Percentiles rank a stretch among this genome's conserved stretches.
phyloP scores from a whole-genome alignment of 805 yeast species.

The Priceomyces carsonii region DNA sequence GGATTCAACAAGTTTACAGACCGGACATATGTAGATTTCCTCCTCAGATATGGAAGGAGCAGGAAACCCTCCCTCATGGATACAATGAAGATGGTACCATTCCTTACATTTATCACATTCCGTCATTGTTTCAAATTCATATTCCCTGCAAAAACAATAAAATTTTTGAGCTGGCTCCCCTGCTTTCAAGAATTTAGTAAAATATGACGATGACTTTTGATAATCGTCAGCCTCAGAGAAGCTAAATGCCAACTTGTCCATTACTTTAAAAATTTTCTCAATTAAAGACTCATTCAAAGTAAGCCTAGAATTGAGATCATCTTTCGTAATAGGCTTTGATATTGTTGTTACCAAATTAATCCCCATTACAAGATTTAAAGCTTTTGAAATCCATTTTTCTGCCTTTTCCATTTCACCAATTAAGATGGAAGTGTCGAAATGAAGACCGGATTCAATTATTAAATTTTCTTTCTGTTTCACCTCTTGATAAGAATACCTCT shows the following conservation, averaged over 20 bases:
- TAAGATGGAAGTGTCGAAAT: slow-evolving; percentile 16
- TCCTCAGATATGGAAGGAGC: slow-evolving; percentile 13
- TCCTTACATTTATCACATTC: slow-evolving; percentile 71
- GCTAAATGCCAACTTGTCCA: slow-evolving; percentile 22
- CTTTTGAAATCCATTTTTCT: slow-evolving; percentile 23
- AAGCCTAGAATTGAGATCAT: slow-evolving; percentile 17
- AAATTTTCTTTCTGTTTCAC: slow-evolving; percentile 22
- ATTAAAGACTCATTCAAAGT: slow-evolving; percentile 19
- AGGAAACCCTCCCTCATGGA: slow-evolving; percentile 28
- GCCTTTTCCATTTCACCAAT: slow-evolving; percentile 14
- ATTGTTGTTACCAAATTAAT: slow-evolving; percentile 18
- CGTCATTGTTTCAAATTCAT: slow-evolving; percentile 63
- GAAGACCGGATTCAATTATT: slow-evolving; percentile 20
- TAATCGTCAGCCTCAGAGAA: slow-evolving; percentile 31
- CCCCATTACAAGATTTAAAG: slow-evolving; percentile 15
- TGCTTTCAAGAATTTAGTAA: slow-evolving; percentile 9
- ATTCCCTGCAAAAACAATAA: slow-evolving; percentile 65
- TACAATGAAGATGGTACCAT: slow-evolving; percentile 69
- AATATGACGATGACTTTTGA: slow-evolving; percentile 25
- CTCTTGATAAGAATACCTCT: slow-evolving; percentile 19
- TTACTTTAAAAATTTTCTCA: slow-evolving; percentile 18
- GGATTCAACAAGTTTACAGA: slow-evolving; percentile 28
- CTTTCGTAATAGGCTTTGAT: slow-evolving; percentile 13
- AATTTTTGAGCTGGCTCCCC: slow-evolving; percentile 15
- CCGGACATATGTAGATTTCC: slow-evolving; percentile 30